Percentiles rank a stretch among this genome's conserved stretches.
Evolutionary conservation across 768 basidiomycete genomes (phyloP).

Genomic region (Suillus paluster): DNA sequence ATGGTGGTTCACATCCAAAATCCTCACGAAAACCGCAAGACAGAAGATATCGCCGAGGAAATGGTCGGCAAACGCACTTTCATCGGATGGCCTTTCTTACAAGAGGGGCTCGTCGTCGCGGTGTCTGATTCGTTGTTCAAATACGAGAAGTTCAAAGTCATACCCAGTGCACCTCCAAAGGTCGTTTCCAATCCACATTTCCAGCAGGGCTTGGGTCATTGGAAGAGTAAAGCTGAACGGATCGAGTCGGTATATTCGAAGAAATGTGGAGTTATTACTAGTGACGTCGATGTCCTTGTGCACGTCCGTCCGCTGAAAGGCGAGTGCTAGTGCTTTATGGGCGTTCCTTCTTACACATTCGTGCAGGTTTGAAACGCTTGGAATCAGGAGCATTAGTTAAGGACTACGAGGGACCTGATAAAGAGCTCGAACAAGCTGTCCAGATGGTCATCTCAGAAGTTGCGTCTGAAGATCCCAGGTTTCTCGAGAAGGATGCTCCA

Average conservation of each 20-base stretch:
- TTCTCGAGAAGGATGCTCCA: slow-evolving; percentile 79
- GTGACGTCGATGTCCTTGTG: slow-evolving; percentile 76
- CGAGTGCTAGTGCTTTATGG: slow-evolving; percentile 32
- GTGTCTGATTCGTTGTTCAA: slow-evolving; percentile 87
- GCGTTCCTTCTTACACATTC: background rate
- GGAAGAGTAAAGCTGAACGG: slow-evolving; percentile 81
- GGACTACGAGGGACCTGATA: slow-evolving; percentile 85
- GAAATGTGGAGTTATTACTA: slow-evolving; percentile 83
- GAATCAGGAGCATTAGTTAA: slow-evolving; percentile 93
- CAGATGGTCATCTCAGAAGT: slow-evolving; percentile 87
- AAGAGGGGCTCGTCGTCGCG: slow-evolving; percentile 86
- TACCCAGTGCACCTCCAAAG: slow-evolving; percentile 54
- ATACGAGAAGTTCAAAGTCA: slow-evolving; percentile 72
- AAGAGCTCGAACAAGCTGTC: slow-evolving; percentile 83
- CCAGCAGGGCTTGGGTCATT: slow-evolving; percentile 66
- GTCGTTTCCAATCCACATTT: slow-evolving; percentile 77
- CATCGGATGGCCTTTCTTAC: slow-evolving; percentile 92
- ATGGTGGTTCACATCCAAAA: slow-evolving; percentile 90
- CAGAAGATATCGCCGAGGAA: slow-evolving; percentile 72
- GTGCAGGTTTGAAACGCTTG: slow-evolving; percentile 81
- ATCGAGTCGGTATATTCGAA: slow-evolving; percentile 90
- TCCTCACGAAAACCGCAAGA: slow-evolving; percentile 65
- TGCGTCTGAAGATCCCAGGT: slow-evolving; percentile 87
- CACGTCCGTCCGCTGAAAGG: slow-evolving; percentile 94
- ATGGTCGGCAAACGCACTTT: slow-evolving; percentile 81